phyloP scores from a whole-genome alignment of 306 rosid genomes.

The Sphenostylis stenocarpa region DNA sequence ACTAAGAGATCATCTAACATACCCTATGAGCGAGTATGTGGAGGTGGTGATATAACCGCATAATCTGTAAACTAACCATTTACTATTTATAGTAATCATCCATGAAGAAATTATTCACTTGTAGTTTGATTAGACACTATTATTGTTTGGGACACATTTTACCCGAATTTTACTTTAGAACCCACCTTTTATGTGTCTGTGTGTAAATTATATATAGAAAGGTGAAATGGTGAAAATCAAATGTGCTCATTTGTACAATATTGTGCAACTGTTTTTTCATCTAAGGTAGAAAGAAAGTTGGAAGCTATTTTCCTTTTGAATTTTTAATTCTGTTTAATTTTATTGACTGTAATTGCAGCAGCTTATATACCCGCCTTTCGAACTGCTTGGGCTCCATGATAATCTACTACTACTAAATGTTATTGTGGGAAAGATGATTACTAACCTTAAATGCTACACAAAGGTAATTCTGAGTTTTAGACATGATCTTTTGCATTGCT shows the following conservation, averaged over 20 bases:
- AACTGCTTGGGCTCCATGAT: conserved; percentile 88
- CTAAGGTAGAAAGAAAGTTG: conserved; percentile 42
- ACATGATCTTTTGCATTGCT: neutral
- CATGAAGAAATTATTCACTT: neutral
- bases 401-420: conserved; percentile 74
- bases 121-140: neutral
- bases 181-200: neutral
- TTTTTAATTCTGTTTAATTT: conserved; percentile 24
- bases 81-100: neutral
- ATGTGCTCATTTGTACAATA: neutral
- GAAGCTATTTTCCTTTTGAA: conserved; percentile 27
- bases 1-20: too few relatives aligned
- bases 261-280: conserved; percentile 36
- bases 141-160: neutral
- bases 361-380: conserved; percentile 81
- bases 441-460: conserved; percentile 81
- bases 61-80: too few relatives aligned
- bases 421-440: conserved; percentile 81
- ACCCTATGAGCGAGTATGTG: too few relatives aligned
- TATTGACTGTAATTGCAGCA: conserved; percentile 62
- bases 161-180: neutral
- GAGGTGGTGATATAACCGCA: too few relatives aligned
- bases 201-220: neutral
- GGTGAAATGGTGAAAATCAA: neutral
- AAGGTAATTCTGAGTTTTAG: conserved; percentile 53